Conservation (phyloP, 768 basidiomycete genomes). For the Leccinum incarnatum region DNA sequence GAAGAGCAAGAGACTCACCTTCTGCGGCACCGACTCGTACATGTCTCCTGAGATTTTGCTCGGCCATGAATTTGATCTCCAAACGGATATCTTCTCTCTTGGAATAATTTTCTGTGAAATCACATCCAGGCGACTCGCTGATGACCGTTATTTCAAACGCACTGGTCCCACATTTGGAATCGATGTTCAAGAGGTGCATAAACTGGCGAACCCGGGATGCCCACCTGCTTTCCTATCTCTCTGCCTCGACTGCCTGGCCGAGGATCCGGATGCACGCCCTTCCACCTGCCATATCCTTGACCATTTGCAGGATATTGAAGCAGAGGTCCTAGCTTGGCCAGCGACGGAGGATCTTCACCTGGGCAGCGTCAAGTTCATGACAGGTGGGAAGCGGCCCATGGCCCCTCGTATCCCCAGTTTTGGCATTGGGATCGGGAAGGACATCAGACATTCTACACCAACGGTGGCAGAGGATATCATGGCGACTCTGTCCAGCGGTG, state of each 20-base stretch:
- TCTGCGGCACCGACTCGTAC: slow-evolving; percentile 89
- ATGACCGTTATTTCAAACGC: slow-evolving; percentile 76
- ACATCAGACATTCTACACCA: slow-evolving; percentile 41
- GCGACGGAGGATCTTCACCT: slow-evolving; percentile 73
- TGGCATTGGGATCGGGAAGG: slow-evolving; percentile 65
- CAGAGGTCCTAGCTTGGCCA: slow-evolving; percentile 70
- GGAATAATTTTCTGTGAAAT: slow-evolving; percentile 95
- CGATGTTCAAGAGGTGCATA: slow-evolving; percentile 68
- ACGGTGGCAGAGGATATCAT: slow-evolving; percentile 36
- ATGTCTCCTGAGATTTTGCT: slow-evolving; percentile 97
- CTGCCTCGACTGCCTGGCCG: slow-evolving; percentile 71
- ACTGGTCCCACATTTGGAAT: slow-evolving; percentile 76
- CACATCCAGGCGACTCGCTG: slow-evolving; percentile 77
- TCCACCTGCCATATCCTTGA: slow-evolving; percentile 77
- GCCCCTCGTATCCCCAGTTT: slow-evolving; percentile 87
- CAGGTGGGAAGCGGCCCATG: slow-evolving; percentile 55
- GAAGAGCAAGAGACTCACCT: slow-evolving; percentile 80
- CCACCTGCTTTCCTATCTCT: slow-evolving; percentile 77
- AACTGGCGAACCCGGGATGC: slow-evolving; percentile 67
- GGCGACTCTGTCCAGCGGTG: slow-evolving; percentile 37
- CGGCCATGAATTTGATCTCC: slow-evolving; percentile 88
- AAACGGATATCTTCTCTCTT: slow-evolving; percentile 93
- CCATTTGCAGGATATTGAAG: slow-evolving; percentile 75
- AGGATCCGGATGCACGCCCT: slow-evolving; percentile 67
- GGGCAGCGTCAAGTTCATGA: slow-evolving; percentile 83